Percentiles rank a stretch among this genome's conserved stretches.
These are phyloP conservation scores for Aspergillus spinulosporus DNA, from an alignment of 2,329 filamentous ascomycete species.

Conservation along the genomic window DNA sequence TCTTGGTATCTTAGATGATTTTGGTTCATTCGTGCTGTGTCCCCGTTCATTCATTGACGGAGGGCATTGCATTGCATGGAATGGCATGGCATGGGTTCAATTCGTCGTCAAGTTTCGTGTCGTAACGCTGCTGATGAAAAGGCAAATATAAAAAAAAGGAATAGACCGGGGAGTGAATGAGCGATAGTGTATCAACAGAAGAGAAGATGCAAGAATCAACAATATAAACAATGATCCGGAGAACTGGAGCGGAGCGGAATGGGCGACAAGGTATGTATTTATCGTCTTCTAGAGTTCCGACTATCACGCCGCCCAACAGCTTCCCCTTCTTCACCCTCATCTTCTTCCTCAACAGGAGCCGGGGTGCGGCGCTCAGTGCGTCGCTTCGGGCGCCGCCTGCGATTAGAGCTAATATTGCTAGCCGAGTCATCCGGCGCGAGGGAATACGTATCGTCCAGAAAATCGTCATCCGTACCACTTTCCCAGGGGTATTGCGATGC, in stretches of 20 bases:
- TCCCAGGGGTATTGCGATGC: conserved; percentile 42
- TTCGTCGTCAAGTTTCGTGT: conserved; percentile 2
- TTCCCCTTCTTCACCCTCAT: conserved; percentile 40
- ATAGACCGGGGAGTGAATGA: not conserved
- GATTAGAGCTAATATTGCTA: conserved; percentile 51
- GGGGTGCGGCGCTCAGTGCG: conserved; percentile 52
- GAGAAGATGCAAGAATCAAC: no score
- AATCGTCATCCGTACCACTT: conserved; percentile 46
- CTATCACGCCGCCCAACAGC: conserved; percentile 25
- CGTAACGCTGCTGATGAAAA: conserved; percentile 1
- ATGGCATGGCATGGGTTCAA: not conserved
- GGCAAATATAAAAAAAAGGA: not conserved
- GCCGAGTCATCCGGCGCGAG: conserved; percentile 52
- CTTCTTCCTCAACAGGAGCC: conserved; percentile 50
- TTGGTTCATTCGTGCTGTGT: not conserved
- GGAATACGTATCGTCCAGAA: conserved; percentile 47
- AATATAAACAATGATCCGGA: not conserved
- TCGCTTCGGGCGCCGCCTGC: conserved; percentile 47
- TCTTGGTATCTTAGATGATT: not conserved
- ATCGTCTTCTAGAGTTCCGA: conserved; percentile 26
- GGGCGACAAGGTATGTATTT: not conserved
- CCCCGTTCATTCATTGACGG: not conserved
- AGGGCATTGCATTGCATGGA: not conserved
- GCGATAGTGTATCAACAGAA: not conserved
- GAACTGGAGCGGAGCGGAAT: not conserved